Conservation (phyloP, 148 eudicot genomes). For the Camellia granthamiana region DNA sequence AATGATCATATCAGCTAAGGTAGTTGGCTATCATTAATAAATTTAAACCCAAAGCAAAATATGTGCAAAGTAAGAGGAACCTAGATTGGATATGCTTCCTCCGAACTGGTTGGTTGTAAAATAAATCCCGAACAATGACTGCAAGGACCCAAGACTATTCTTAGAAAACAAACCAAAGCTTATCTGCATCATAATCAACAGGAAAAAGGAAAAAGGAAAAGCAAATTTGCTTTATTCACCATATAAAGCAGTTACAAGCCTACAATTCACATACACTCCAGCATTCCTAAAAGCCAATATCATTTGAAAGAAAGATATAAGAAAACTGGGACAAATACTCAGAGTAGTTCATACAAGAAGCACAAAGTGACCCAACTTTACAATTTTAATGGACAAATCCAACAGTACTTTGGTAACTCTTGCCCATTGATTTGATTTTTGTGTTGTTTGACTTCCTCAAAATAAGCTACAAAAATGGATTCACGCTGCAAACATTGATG, state of each 20-base stretch:
- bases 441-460: neutral
- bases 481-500: neutral
- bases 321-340: no score
- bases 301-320: no score
- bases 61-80: conserved; percentile 29
- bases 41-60: neutral
- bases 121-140: conserved; percentile 85
- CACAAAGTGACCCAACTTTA: no score
- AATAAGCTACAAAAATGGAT: neutral
- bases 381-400: no score
- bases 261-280: neutral
- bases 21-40: neutral
- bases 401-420: no score
- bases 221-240: neutral
- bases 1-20: neutral
- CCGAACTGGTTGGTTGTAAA: conserved; percentile 97
- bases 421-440: no score
- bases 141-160: conserved; percentile 25
- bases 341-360: no score
- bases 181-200: neutral
- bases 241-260: neutral
- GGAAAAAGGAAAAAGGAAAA: neutral
- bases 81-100: conserved; percentile 80
- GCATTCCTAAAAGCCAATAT: no score
- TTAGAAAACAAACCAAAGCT: neutral